These are phyloP conservation scores for Monosporascus sp. DNA, from an alignment of 2,329 filamentous ascomycete species.

Conservation along the genomic window DNA sequence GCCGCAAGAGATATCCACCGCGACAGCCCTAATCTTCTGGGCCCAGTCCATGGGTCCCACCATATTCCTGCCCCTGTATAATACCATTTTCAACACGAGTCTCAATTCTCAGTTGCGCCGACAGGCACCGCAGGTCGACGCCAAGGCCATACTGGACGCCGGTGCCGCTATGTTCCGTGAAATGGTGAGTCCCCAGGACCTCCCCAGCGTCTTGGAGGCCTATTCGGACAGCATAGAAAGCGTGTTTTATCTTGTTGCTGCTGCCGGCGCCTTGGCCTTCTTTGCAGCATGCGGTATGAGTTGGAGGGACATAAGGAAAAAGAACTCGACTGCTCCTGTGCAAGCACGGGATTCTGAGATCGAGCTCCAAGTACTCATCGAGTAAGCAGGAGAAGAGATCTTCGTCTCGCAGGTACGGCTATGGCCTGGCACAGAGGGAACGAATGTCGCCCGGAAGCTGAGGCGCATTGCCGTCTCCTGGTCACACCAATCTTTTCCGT, in stretches of 20 bases:
- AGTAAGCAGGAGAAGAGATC: too few relatives aligned
- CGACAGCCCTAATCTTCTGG: constrained; percentile 8
- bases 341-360: background rate
- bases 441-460: too few relatives aligned
- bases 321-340: constrained; percentile 6
- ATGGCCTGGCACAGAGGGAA: too few relatives aligned
- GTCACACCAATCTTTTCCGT: too few relatives aligned
- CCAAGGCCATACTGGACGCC: constrained; percentile 30
- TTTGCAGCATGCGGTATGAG: constrained; percentile 38
- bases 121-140: constrained; percentile 25
- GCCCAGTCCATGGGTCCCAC: constrained; percentile 6
- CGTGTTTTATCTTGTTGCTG: constrained; percentile 31
- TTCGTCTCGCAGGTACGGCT: too few relatives aligned
- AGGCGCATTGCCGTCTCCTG: too few relatives aligned
- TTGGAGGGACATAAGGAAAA: constrained; percentile 39
- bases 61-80: constrained; percentile 7
- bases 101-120: constrained; percentile 25
- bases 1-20: constrained; percentile 1
- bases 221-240: constrained; percentile 33
- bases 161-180: constrained; percentile 36
- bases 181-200: constrained; percentile 23
- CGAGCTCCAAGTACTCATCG: background rate
- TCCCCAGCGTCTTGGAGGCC: constrained; percentile 32
- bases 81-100: constrained; percentile 26
- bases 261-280: constrained; percentile 26